Base-by-base conservation (phyloP, 2,329 filamentous ascomycete genomes). In the Neopestalotiopsis sp. region DNA sequence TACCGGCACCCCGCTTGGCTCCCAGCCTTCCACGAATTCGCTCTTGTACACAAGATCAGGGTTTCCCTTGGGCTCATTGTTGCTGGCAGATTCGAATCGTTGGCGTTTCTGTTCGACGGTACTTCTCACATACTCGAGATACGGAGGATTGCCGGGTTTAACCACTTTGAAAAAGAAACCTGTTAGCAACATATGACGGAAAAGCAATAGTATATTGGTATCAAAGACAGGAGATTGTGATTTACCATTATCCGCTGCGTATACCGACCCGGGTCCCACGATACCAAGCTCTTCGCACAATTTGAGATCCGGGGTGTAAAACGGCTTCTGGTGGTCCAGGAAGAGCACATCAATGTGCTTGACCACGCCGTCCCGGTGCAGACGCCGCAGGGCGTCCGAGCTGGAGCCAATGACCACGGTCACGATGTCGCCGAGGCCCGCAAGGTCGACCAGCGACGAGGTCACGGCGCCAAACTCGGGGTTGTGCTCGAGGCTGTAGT, bases 241-340 rank as follows among this genome's bases (percentile, higher is more conserved):
- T 70, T 24, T 67, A 77, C 77, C 83, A 75, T 94, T 94, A 75
- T 94, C 91, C 1, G 91, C 91, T 0, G 87, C 90, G 24, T 92
- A 80, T 0, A 92, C 85, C 0, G 86, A 87, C 0, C 92, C 92
- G 0, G 86, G 84, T 0, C 82, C 83, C 3, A 96, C 83, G 45
- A 95, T 77, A 0, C 85, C 86, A 4, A 95, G 81, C 52, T 92
- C 85, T 81, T 96, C 93, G 76, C 91, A 93, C 0, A 94, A 85
- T 80, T 94, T 94, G 70, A 95, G 79, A 74, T 96, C 94, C 0
- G 88, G 85, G 0, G 87, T 88, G 77, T 95, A 96, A 0, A 90
- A 88, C 0, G 91, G 91, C 79, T 95, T 95, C 80, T 91, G 91
- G 78, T 96, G 93, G 75, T 96, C 94, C 45, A 96, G 81, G 78